Conservation (phyloP, 1,284 basidiomycete genomes). For the Chiua sp. region DNA sequence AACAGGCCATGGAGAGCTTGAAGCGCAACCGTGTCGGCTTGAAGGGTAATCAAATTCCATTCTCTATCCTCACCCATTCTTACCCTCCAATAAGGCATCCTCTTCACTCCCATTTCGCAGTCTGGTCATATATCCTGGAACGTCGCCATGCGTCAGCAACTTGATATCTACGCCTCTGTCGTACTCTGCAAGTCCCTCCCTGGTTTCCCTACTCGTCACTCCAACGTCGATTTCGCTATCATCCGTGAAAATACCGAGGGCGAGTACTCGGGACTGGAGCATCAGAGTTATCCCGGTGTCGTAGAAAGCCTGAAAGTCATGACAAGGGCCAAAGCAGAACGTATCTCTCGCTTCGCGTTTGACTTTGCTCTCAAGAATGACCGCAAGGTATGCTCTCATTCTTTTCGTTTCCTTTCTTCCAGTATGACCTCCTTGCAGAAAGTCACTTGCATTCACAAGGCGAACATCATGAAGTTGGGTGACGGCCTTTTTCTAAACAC, state of each 20-base stretch:
- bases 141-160: slow-evolving; percentile 99
- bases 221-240: slow-evolving; percentile 98
- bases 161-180: slow-evolving; percentile 99
- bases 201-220: slow-evolving; percentile 96
- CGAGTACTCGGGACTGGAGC: slow-evolving; percentile 99
- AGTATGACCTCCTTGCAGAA: slow-evolving; percentile 60
- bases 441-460: slow-evolving; percentile 99
- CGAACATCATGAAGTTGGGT: slow-evolving; percentile 99
- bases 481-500: slow-evolving; percentile 99
- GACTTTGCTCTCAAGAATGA: slow-evolving; percentile 99
- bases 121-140: slow-evolving; percentile 99
- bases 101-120: slow-evolving; percentile 98
- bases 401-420: background rate
- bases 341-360: slow-evolving; percentile 97
- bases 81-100: slow-evolving; percentile 71
- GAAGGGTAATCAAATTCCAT: slow-evolving; percentile 71
- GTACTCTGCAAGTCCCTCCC: slow-evolving; percentile 98
- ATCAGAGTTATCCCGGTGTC: slow-evolving; percentile 98
- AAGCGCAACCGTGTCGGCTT: slow-evolving; percentile 98
- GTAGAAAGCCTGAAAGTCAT: slow-evolving; percentile 99
- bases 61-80: background rate
- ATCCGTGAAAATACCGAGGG: slow-evolving; percentile 99
- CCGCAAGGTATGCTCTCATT: slow-evolving; percentile 72
- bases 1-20: slow-evolving; percentile 96
- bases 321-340: slow-evolving; percentile 94